These are phyloP conservation scores for Letharia columbiana DNA, from an alignment of 495 filamentous ascomycete species.

Conservation along the genomic window DNA sequence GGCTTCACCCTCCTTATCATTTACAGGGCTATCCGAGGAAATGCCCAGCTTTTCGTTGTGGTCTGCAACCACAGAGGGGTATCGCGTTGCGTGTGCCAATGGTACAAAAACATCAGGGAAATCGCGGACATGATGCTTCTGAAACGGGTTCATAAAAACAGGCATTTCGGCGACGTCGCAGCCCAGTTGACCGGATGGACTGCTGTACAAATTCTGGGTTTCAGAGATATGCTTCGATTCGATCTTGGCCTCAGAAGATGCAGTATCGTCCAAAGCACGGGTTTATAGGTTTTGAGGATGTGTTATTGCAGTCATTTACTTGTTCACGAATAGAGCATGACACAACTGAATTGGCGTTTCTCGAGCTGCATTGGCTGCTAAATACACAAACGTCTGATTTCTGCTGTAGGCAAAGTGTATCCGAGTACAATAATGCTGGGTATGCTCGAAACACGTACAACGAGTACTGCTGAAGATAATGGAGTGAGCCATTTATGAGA, in stretches of 20 bases:
- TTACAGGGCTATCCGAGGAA: conserved; percentile 23
- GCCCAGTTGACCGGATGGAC: neutral
- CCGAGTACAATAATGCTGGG: neutral
- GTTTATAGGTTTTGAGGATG: neutral
- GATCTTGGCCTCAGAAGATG: neutral
- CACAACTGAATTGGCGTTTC: conserved; percentile 19
- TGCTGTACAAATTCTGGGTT: neutral
- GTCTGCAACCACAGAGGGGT: conserved; percentile 25
- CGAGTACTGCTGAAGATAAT: neutral
- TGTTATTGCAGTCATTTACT: neutral
- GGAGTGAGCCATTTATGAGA: neutral
- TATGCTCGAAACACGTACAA: neutral
- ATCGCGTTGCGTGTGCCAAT: conserved; percentile 36
- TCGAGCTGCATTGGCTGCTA: conserved; percentile 16
- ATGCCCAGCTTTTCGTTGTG: conserved; percentile 29
- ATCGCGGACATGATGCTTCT: conserved; percentile 38
- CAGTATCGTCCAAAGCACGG: neutral
- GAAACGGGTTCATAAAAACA: conserved; percentile 42
- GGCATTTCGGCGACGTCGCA: conserved; percentile 24
- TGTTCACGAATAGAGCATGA: conserved; percentile 21
- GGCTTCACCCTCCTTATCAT: conserved; percentile 11
- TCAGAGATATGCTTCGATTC: neutral
- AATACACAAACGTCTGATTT: neutral
- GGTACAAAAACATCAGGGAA: conserved; percentile 47
- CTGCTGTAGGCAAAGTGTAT: neutral